Evolutionary conservation across 441 rosid genomes (phyloP).

Genomic region (Erodium trifolium): DNA sequence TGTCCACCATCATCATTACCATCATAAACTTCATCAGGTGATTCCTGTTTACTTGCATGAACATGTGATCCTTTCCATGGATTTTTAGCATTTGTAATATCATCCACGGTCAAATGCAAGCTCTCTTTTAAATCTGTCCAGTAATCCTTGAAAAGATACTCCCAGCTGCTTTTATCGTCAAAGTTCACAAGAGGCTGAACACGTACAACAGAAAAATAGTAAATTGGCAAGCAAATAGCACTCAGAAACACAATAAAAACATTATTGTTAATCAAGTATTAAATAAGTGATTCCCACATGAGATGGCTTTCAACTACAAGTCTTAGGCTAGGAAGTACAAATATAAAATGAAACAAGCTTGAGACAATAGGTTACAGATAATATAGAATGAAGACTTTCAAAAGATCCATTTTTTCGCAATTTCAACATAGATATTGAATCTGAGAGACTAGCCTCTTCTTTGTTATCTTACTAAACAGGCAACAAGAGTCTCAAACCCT

Average conservation of each 20-base stretch:
- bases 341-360: not conserved
- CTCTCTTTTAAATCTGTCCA: slow-evolving; percentile 75
- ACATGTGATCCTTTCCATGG: slow-evolving; percentile 48
- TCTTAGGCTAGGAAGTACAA: not conserved
- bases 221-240: not conserved
- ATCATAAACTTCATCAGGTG: slow-evolving; percentile 27
- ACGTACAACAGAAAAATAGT: not conserved
- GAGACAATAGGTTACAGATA: no score
- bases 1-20: slow-evolving; percentile 28
- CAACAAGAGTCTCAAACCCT: no score
- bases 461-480: no score
- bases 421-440: no score
- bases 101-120: slow-evolving; percentile 56
- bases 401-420: no score
- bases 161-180: slow-evolving; percentile 97
- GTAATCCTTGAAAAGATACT: slow-evolving; percentile 93
- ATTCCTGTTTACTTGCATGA: slow-evolving; percentile 27
- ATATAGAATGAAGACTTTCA: no score
- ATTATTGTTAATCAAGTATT: not conserved
- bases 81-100: slow-evolving; percentile 49
- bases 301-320: not conserved
- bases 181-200: slow-evolving; percentile 93
- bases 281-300: not conserved
- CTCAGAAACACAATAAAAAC: not conserved
- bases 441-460: no score